phyloP scores from a whole-genome alignment of 768 basidiomycete species.

The Calocera viscosa region DNA sequence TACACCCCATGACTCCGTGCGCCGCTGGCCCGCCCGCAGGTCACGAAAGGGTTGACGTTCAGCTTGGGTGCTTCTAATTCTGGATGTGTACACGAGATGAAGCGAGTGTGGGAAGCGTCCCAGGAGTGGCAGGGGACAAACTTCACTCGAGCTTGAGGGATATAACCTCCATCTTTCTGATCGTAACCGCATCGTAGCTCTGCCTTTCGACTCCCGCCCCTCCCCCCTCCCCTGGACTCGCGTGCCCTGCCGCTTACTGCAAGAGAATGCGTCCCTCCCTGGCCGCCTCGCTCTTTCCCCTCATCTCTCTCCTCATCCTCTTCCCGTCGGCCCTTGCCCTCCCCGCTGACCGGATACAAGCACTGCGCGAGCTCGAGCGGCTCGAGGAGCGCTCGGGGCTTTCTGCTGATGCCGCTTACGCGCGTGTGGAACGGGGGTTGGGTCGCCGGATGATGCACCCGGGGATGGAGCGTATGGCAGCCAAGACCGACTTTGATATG shows the following conservation, averaged over 20 bases:
- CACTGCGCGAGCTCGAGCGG: background rate
- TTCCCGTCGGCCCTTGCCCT: background rate
- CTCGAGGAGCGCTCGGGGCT: background rate
- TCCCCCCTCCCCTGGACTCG: background rate
- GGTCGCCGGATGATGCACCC: too few species aligned
- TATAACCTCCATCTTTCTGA: background rate
- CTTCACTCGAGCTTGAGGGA: too few species aligned
- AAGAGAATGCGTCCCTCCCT: slow-evolving; percentile 8
- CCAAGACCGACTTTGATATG: too few species aligned
- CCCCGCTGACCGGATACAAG: background rate
- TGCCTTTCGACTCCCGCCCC: background rate
- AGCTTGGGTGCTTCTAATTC: too few species aligned
- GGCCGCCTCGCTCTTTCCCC: background rate
- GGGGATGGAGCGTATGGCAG: background rate
- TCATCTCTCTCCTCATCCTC: background rate
- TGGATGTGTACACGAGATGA: too few species aligned
- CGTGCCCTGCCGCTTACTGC: background rate
- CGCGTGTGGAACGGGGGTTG: background rate
- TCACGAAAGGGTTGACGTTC: too few species aligned
- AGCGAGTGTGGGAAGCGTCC: too few species aligned
- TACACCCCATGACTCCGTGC: too few species aligned
- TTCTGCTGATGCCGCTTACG: background rate
- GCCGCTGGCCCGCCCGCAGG: too few species aligned
- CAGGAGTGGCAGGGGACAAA: too few species aligned
- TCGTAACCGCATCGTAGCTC: background rate